Evolutionary conservation across 2,329 filamentous ascomycete species (phyloP), one percentile per base, ranked within the genome.

Genomic region (Aspergillus tanneri): DNA sequence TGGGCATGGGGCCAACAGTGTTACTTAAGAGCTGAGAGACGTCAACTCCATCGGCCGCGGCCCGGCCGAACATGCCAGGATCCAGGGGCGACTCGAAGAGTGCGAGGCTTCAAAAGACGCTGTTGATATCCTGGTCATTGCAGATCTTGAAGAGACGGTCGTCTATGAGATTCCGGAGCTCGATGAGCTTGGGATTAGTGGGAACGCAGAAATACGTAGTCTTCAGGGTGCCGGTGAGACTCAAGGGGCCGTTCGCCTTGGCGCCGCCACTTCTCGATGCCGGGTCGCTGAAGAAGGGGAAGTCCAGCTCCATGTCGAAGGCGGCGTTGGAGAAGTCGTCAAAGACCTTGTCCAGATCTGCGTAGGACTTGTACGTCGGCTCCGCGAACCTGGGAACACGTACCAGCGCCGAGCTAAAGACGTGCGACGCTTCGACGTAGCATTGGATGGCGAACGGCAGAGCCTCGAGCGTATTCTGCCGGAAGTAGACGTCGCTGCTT

Each of bases 171-270:
- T 42, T n/a, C 4, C 11, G 2, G 4, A 42, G 39, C 3, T 21
- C 39, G 2, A 30, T n/a, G 5, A 42, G 18, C 2, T 3, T 7
- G 4, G 39, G 9, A 10, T 42, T 42, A 14, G 39, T 2, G 3
- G 39, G 39, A 21, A 42, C 39, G n/a, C 39, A 42, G 25, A 42
- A 42, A 23, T 42, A 42, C 21, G 21, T 23, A 6, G 39, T 42
- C 16, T 30, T 9, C 14, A 42, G 14, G 39, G 16, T 7, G 24
- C 25, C 39, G 23, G 11, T 18, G n/a, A 5, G 25, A 7, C n/a
- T 5, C n/a, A 16, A 10, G 11, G 12, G 39, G 25, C 39, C 3
- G 24, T 25, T 25, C 24, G 24, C 11, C 24, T 11, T 11, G 24
- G 24, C 24, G 24, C 24, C 24, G 6, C 6, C 24, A 6, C 24